Evolutionary conservation across 2,329 filamentous ascomycete species (phyloP).

Genomic region (Pseudogymnoascus sp.): DNA sequence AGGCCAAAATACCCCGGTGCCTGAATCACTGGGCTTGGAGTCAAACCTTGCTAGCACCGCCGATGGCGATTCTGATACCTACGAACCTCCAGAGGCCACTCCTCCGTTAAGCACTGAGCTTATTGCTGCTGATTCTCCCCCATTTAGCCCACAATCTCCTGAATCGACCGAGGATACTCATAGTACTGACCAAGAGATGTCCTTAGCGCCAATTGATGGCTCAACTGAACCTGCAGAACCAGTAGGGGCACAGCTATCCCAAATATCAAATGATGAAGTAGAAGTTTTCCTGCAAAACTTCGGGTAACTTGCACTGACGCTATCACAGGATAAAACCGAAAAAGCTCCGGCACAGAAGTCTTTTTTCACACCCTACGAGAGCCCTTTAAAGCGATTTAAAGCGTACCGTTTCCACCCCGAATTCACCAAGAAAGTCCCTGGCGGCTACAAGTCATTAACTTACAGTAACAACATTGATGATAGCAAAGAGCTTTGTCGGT

Average conservation of each 20-base stretch:
- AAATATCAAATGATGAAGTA: conserved; percentile 1
- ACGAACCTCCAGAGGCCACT: conserved; percentile 47
- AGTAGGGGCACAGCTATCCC: neutral
- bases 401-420: conserved; percentile 84
- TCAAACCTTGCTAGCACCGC: conserved; percentile 7
- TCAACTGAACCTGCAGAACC: neutral
- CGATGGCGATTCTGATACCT: conserved; percentile 40
- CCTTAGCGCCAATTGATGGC: neutral
- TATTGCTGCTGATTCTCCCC: conserved; percentile 28
- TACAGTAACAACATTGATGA: conserved; percentile 88
- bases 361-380: conserved; percentile 62
- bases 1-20: neutral
- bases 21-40: neutral
- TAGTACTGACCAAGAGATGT: neutral
- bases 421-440: conserved; percentile 61
- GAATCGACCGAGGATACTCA: conserved; percentile 16
- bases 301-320: conserved; percentile 1
- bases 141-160: conserved; percentile 37
- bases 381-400: conserved; percentile 74
- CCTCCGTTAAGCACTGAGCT: conserved; percentile 18
- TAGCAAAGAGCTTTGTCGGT: conserved; percentile 66
- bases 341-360: neutral
- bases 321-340: neutral
- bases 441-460: conserved; percentile 81
- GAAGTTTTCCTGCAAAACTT: conserved; percentile 2